Evolutionary conservation across 176 grass and related monocot species (phyloP), one percentile per base, ranked within the genome.

Genomic region (Cymbopogon citratus): DNA sequence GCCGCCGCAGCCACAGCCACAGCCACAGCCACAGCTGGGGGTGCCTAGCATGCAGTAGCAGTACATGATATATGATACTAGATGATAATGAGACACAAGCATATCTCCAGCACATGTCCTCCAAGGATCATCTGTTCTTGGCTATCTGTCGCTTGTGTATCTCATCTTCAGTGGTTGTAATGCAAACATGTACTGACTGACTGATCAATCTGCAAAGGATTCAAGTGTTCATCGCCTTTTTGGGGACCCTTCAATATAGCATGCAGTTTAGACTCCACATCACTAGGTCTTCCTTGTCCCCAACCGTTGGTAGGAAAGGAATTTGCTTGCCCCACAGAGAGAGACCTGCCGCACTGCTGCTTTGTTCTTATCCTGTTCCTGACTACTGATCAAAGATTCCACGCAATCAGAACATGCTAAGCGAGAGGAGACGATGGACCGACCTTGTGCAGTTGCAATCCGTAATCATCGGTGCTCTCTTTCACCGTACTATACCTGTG

Each of bases 371-470:
- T 45, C 43, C 43, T 44, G 41, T 43, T 43, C 41, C 41, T 43
- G 41, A 43, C 10, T 43, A 12, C 41, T 2, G 41, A 43, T 43
- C 41, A 43, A 34, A 77, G 72, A 87, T 87, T 77, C 85, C 31
- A 24, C 24, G 13, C 15, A 12, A 49, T 41, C 39, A 39, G 40
- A 76, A 71, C 21, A 51, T 0, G 79, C 3, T 48, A 28, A 44
- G 14, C 36, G 35, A 15, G 11, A 59, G 15, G 46, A 56, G 80
- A 83, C 67, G 9, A 6, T 36, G 67, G 9, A 38, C 23, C 41
- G 54, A 31, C 13, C 39, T 21, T 8, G 24, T 52, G 27, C 27
- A 74, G 27, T 8, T 44, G 64, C 62, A 28, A 13, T 44, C 27
- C 14, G 16, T 40, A 7, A 25, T 49, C 18, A 1, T 46, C 10